Conservation (phyloP, 1,139 yeast genomes). For the Yamadazyma atlantica region DNA sequence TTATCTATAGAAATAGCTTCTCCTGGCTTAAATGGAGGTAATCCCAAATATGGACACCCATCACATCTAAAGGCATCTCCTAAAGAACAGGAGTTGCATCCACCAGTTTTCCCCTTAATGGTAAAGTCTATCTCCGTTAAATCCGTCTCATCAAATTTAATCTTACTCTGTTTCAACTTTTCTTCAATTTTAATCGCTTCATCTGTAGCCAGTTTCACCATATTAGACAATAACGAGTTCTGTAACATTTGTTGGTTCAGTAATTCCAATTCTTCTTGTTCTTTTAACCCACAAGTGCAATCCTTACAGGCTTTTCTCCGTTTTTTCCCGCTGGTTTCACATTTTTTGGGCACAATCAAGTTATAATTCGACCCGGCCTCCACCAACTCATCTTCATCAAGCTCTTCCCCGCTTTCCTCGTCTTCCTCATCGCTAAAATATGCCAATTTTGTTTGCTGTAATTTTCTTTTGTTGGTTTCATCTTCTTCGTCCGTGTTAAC, state of each 20-base stretch:
- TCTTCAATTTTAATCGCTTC: slow-evolving; percentile 58
- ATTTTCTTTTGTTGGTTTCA: slow-evolving; percentile 39
- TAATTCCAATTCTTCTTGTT: slow-evolving; percentile 62
- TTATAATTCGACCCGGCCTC: slow-evolving; percentile 24
- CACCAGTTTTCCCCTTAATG: slow-evolving; percentile 90
- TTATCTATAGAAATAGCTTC: slow-evolving; percentile 60
- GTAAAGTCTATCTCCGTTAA: slow-evolving; percentile 91
- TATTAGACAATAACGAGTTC: slow-evolving; percentile 41
- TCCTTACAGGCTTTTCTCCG: slow-evolving; percentile 92
- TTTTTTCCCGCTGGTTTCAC: slow-evolving; percentile 58
- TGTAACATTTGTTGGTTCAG: slow-evolving; percentile 48
- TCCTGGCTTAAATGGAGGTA: slow-evolving; percentile 98
- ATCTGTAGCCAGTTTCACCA: slow-evolving; percentile 53
- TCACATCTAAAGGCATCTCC: slow-evolving; percentile 99
- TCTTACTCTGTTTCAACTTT: slow-evolving; percentile 38
- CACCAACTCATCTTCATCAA: slow-evolving; percentile 47
- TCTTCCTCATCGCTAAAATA: slow-evolving; percentile 52
- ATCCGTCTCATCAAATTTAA: slow-evolving; percentile 65
- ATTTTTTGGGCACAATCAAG: slow-evolving; percentile 47
- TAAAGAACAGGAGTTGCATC: slow-evolving; percentile 94
- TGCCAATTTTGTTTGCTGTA: slow-evolving; percentile 47
- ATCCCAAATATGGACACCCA: slow-evolving; percentile 94
- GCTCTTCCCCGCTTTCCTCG: slow-evolving; percentile 29
- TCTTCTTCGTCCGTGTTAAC: slow-evolving; percentile 38
- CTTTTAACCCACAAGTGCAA: slow-evolving; percentile 95